Conservation (phyloP, 495 filamentous ascomycete species). For the Penicillium cosmopolitanum region DNA sequence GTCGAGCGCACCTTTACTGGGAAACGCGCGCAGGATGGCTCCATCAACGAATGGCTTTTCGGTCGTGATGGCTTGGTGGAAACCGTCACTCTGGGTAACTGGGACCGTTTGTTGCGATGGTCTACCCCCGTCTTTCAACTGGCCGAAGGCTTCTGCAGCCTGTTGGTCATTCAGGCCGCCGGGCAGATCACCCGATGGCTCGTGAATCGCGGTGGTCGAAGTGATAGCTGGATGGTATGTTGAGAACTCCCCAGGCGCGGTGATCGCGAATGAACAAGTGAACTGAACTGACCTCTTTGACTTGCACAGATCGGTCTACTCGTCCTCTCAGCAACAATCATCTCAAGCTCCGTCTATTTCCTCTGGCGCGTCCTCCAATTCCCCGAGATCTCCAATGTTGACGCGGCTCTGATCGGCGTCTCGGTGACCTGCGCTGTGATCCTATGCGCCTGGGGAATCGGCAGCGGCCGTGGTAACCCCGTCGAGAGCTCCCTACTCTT, state of each 20-base stretch:
- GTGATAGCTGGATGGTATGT: conserved; percentile 96
- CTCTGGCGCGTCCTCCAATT: conserved; percentile 93
- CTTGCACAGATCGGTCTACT: conserved; percentile 76
- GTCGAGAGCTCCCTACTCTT: conserved; percentile 96
- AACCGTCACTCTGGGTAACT: conserved; percentile 76
- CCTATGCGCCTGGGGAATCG: conserved; percentile 91
- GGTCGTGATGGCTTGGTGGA: conserved; percentile 79
- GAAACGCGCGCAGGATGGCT: conserved; percentile 64
- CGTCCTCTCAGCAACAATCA: conserved; percentile 83
- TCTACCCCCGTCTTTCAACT: conserved; percentile 96
- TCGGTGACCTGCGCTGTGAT: conserved; percentile 90
- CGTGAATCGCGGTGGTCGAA: conserved; percentile 82
- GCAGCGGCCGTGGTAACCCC: conserved; percentile 90
- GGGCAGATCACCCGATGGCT: conserved; percentile 96
- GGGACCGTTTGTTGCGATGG: conserved; percentile 88
- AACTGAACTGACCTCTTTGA: conserved; percentile 27
- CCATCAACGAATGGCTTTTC: conserved; percentile 80
- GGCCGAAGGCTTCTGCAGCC: conserved; percentile 91
- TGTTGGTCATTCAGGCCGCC: conserved; percentile 92
- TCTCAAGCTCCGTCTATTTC: conserved; percentile 94
- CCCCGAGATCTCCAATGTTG: conserved; percentile 89
- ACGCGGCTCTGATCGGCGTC: conserved; percentile 89
- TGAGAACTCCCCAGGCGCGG: too few relatives aligned
- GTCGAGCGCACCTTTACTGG: conserved; percentile 77
- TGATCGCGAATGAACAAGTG: background rate